Percentiles rank a stretch among this genome's conserved stretches.
phyloP scores from a whole-genome alignment of 371 early-diverging fungal genomes.

The Caulochytrium protostelioides region DNA sequence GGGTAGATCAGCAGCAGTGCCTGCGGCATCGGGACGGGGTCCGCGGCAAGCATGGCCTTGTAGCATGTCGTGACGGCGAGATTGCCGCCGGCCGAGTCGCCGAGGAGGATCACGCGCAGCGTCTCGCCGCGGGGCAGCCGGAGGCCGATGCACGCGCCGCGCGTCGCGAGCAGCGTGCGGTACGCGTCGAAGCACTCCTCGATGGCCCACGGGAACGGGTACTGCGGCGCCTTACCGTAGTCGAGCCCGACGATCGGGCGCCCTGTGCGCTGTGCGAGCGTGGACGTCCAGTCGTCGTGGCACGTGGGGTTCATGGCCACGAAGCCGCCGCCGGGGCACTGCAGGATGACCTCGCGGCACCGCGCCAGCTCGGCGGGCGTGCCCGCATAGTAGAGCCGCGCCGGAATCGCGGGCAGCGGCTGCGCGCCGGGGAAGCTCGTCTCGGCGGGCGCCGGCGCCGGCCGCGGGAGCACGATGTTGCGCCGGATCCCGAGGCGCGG shows the following conservation, averaged over 20 bases:
- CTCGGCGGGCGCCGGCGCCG: slow-evolving; percentile 10
- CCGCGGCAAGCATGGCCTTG: too few species aligned
- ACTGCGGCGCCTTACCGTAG: slow-evolving; percentile 87
- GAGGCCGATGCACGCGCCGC: slow-evolving; percentile 47
- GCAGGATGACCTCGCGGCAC: slow-evolving; percentile 37
- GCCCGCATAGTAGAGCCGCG: slow-evolving; percentile 30
- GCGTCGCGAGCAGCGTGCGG: slow-evolving; percentile 32
- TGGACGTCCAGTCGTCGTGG: slow-evolving; percentile 21
- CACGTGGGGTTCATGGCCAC: slow-evolving; percentile 30
- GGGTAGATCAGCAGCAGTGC: slow-evolving; percentile 77
- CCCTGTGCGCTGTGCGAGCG: slow-evolving; percentile 15
- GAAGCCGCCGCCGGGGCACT: slow-evolving; percentile 71
- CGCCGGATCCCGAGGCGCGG: slow-evolving; percentile 30
- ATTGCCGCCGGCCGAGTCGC: slow-evolving; percentile 89
- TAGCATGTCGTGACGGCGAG: slow-evolving; percentile 33
- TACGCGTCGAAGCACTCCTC: slow-evolving; percentile 86
- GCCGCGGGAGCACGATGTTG: slow-evolving; percentile 31
- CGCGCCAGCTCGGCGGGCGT: slow-evolving; percentile 13
- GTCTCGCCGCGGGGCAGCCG: too few species aligned
- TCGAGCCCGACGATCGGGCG: slow-evolving; percentile 54
- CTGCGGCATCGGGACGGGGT: slow-evolving; percentile 29
- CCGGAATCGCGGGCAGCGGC: slow-evolving; percentile 7
- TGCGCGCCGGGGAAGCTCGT: slow-evolving; percentile 7
- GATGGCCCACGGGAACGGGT: slow-evolving; percentile 75
- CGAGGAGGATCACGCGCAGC: slow-evolving; percentile 43